A percentile compares a stretch with the other conserved stretches of the same genome.
These are phyloP conservation scores for Smallanthus sonchifolius DNA, from an alignment of 129 eudicot genomes.

Conservation along the genomic window DNA sequence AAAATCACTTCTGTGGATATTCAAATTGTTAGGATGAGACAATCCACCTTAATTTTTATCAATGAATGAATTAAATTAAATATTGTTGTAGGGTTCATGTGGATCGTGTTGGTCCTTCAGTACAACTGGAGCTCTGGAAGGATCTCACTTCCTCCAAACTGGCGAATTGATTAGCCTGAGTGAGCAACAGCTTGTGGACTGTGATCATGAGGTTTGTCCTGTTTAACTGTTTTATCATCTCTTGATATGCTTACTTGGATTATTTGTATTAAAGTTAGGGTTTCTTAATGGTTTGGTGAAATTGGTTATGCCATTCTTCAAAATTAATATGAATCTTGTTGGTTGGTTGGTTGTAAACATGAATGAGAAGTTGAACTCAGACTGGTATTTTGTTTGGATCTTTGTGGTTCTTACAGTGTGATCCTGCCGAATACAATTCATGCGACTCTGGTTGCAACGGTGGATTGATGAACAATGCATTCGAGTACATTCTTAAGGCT, in stretches of 20 bases:
- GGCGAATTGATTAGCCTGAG: slow-evolving; percentile 12
- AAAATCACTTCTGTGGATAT: not conserved
- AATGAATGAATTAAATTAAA: not conserved
- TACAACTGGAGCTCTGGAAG: slow-evolving; percentile 1
- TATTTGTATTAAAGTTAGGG: not conserved
- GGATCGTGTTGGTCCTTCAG: slow-evolving; percentile 18
- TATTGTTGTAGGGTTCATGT: slow-evolving; percentile 6
- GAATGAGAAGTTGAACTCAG: not conserved
- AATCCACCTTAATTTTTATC: too few relatives aligned
- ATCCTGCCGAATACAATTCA: slow-evolving; percentile 8
- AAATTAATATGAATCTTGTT: not conserved
- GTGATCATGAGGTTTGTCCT: slow-evolving; percentile 10
- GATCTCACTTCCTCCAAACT: slow-evolving; percentile 1
- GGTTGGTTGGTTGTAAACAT: not conserved
- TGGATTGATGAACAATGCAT: slow-evolving; percentile 1
- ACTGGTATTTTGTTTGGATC: not conserved
- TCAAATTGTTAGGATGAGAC: not conserved
- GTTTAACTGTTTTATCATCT: not conserved
- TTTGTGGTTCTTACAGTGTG: not conserved
- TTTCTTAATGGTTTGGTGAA: not conserved
- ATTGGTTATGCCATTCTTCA: not conserved
- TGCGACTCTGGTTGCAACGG: slow-evolving; percentile 5
- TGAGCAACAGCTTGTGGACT: slow-evolving; percentile 13
- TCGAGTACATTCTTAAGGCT: not conserved
- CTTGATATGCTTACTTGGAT: too few relatives aligned